Evolutionary conservation across 2,329 filamentous ascomycete genomes (phyloP).

Genomic region (Alternaria sp.): DNA sequence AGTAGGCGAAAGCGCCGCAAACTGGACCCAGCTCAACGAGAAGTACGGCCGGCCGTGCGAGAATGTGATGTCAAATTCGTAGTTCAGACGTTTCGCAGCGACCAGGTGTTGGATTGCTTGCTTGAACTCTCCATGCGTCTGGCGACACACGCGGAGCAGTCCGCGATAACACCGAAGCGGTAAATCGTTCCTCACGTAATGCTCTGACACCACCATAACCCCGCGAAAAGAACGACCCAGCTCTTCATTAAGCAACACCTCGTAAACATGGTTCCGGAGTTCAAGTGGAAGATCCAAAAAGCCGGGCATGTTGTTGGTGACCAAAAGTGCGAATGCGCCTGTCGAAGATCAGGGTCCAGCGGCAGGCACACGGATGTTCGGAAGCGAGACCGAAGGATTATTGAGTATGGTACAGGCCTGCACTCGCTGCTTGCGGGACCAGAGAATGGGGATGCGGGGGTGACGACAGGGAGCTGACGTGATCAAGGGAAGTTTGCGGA

Average conservation of each 20-base stretch:
- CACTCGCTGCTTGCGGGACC: neutral
- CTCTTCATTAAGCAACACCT: constrained; percentile 29
- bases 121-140: constrained; percentile 35
- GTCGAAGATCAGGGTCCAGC: constrained; percentile 8
- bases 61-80: constrained; percentile 37
- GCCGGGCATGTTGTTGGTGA: constrained; percentile 26
- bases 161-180: constrained; percentile 38
- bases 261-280: constrained; percentile 38
- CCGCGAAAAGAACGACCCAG: constrained; percentile 32
- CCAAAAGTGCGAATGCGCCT: constrained; percentile 14
- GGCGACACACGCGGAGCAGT: constrained; percentile 30
- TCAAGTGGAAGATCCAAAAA: constrained; percentile 41
- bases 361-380: constrained; percentile 18
- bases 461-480: neutral
- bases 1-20: constrained; percentile 35
- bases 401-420: neutral
- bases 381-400: constrained; percentile 12
- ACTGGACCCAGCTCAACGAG: constrained; percentile 36
- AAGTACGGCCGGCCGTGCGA: constrained; percentile 45
- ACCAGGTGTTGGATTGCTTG: constrained; percentile 36
- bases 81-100: constrained; percentile 30
- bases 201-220: constrained; percentile 38
- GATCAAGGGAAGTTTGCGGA: neutral
- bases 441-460: neutral
- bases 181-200: constrained; percentile 35